Evolutionary conservation across 2,329 filamentous ascomycete genomes (phyloP), one percentile per base, ranked within the genome.

Genomic region (Penicillium paneum): DNA sequence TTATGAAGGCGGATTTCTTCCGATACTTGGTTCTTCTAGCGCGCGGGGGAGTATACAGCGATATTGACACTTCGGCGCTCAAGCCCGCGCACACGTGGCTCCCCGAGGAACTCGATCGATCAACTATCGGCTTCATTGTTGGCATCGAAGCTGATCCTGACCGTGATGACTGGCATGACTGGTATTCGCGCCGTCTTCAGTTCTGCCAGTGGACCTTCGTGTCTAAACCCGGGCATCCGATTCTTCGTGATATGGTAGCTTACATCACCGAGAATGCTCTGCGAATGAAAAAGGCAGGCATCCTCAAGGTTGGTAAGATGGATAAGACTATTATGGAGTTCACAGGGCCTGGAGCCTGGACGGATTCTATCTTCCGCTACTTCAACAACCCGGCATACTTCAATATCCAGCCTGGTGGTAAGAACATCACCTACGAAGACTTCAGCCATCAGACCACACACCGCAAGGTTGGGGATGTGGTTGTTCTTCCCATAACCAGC

Each of bases 191-290:
- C 56, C 85, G 93, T 60, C 92, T 99, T 57, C 94, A 97, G 71
- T 97, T 99, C 75, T 99, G 94, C 76, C 94, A 99, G 73, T 99
- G 94, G 94, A 99, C 94, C 1, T 97, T 99, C 59, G 93, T 97
- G 74, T 80, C 89, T 54, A 99, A 99, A 74, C 89, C 93, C 0
- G 94, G 94, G 11, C 94, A 99, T 71, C 94, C 94, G 0, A 85
- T 96, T 12, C 81, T 99, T 55, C 85, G 92, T 58, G 90, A 97
- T 57, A 84, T 96, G 57, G 91, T 99, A 31, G 81, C 88, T 13
- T 88, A 86, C 62, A 92, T 99, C 67, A 96, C 93, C 0, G 82
- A 90, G 60, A 85, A 92, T 70, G 89, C 92, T 0, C 78, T 97
- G 46, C 79, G 81, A 55, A 83, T 87, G 74, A 91, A 95, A 79